A percentile compares a stretch with the other conserved stretches of the same genome.
These are phyloP conservation scores for Aspergillus persii DNA, from an alignment of 2,329 filamentous ascomycete genomes.

Conservation along the genomic window DNA sequence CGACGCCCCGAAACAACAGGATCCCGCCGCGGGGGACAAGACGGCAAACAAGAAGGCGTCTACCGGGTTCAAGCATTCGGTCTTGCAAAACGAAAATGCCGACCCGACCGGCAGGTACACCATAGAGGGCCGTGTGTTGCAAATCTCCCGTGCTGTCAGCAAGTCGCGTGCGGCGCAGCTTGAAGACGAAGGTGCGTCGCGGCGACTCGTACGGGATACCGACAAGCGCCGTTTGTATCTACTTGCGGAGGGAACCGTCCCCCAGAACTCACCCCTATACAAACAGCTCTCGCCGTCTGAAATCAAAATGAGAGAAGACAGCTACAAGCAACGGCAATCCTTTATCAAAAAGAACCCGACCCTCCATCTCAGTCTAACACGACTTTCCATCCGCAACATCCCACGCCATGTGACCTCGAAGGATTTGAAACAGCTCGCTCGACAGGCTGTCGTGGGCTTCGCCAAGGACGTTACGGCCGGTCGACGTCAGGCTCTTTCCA, in stretches of 20 bases:
- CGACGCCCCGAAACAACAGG: constrained; percentile 61
- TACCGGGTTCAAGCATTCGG: constrained; percentile 66
- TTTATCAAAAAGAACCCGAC: constrained; percentile 89
- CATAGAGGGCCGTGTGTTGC: constrained; percentile 81
- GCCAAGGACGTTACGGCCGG: constrained; percentile 83
- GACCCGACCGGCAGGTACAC: constrained; percentile 86
- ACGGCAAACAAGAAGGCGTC: constrained; percentile 37
- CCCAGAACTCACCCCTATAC: constrained; percentile 74
- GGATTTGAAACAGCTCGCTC: constrained; percentile 84
- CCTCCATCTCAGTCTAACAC: constrained; percentile 82
- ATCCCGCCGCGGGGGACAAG: constrained; percentile 43
- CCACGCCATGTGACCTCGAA: constrained; percentile 80
- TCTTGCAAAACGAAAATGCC: constrained; percentile 80
- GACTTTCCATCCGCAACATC: constrained; percentile 87
- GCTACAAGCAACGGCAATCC: constrained; percentile 80
- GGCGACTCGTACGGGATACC: constrained; percentile 67
- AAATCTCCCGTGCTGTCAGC: constrained; percentile 80
- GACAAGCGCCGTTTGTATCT: constrained; percentile 91
- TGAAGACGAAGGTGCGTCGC: constrained; percentile 63
- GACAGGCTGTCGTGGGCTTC: constrained; percentile 91
- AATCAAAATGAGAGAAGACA: constrained; percentile 82
- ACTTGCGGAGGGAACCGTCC: constrained; percentile 79
- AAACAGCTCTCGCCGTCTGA: constrained; percentile 73
- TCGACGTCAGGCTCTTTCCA: constrained; percentile 73
- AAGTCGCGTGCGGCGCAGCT: constrained; percentile 76